Percentiles rank a stretch among this genome's conserved stretches.
Conservation (phyloP, 768 basidiomycete genomes). For the Amanita jacksonii region DNA sequence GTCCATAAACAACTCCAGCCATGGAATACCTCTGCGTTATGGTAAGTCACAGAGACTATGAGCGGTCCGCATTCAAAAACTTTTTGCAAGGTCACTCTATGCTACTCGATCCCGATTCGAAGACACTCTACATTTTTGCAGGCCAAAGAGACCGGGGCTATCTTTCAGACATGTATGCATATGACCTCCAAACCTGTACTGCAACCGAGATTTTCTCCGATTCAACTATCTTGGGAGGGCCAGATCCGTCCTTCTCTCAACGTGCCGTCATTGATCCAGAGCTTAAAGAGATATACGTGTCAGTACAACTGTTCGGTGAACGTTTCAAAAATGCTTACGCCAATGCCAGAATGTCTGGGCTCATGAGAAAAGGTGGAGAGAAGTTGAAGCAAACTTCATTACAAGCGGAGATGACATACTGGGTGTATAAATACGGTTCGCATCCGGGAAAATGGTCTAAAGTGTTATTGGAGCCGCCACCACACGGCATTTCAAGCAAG, state of each 20-base stretch:
- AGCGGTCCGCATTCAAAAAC: too few species aligned
- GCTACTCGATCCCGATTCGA: conserved; percentile 55
- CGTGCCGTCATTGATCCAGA: conserved; percentile 58
- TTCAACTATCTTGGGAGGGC: conserved; percentile 52
- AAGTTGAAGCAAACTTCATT: conserved; percentile 30
- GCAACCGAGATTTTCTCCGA: conserved; percentile 55
- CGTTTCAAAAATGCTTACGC: too few species aligned
- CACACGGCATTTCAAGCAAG: background rate
- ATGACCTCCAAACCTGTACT: conserved; percentile 48
- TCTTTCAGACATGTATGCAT: conserved; percentile 70
- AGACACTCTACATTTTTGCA: conserved; percentile 62
- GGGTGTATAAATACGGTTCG: conserved; percentile 57
- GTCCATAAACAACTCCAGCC: conserved; percentile 18
- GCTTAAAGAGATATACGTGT: conserved; percentile 68
- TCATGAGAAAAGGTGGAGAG: conserved; percentile 33
- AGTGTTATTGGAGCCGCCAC: conserved; percentile 32
- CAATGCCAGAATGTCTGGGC: conserved; percentile 58
- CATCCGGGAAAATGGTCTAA: conserved; percentile 58
- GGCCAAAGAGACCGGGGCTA: conserved; percentile 61
- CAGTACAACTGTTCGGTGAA: conserved; percentile 22
- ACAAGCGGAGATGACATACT: conserved; percentile 44
- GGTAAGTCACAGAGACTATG: conserved; percentile 26
- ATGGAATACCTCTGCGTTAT: conserved; percentile 49
- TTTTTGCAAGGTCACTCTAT: conserved; percentile 67
- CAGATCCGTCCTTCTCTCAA: conserved; percentile 66